Base-by-base conservation (phyloP, 768 basidiomycete species). In the Porphyrellus cyaneotinctus region DNA sequence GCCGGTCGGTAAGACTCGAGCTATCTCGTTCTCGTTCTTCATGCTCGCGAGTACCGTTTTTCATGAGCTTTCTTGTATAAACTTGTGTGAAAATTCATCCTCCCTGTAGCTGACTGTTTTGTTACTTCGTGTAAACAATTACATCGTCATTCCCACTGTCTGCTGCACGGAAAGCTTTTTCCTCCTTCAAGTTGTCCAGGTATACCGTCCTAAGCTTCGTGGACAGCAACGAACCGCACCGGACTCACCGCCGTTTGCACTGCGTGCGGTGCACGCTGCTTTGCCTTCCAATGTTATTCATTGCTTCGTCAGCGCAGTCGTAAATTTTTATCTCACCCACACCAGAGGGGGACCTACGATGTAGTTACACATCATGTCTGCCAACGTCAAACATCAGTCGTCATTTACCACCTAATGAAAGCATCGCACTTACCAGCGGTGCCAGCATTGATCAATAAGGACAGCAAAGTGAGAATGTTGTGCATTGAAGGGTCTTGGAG, bases 341-440 rank as follows among this genome's bases (percentile, higher is more conserved):
- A 6, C 35, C 2, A 11, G 42, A 22, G 32, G 14, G n/a, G 32
- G 24, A 64, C 79, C 54, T 57, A 82, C 87, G 24, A 89, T 79
- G 61, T 78, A 88, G 71, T 94, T 93, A 76, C 92, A 95, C 87
- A 91, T 87, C 76, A 85, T 82, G 68, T 94, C 91, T 78, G 44
- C 53, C 36, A 28, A 55, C 14, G 28, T n/a, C 32, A 24, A 31
- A 58, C 36, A 60, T 63, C 58, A 58, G 65, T 15, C 28, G n/a
- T n/a, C n/a, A n/a, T n/a, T n/a, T n/a, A 47, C 18, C 22, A 36
- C 8, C 36, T 24, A n/a, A 13, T 22, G 22, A 11, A 33, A 6
- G 22, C 4, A 17, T 26, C 17, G 26, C 18, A 75, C 81, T 56
- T 58, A 86, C 87, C 75, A 62, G 89, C 88, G 58, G 88, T 86